Evolutionary conservation across 441 rosid species (phyloP).

Genomic region (Metrosideros polymorpha): DNA sequence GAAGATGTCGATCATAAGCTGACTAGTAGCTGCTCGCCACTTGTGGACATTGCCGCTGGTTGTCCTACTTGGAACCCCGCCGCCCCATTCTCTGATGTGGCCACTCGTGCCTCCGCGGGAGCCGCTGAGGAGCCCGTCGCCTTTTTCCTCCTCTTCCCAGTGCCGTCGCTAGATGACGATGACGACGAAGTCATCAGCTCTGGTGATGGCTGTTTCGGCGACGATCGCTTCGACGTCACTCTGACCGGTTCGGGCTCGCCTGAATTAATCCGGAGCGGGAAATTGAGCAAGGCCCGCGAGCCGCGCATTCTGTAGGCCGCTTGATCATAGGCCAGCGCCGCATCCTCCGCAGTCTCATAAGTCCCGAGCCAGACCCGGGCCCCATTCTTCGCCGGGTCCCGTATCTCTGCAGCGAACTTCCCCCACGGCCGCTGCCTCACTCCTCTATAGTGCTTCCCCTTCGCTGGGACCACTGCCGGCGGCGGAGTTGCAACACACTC

Average conservation of each 20-base stretch:
- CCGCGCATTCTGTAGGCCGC: slow-evolving; percentile 98
- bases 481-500: neutral
- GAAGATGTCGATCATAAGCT: neutral
- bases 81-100: neutral
- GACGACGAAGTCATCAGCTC: slow-evolving; percentile 17
- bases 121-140: slow-evolving; percentile 5
- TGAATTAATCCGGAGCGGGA: slow-evolving; percentile 75
- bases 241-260: slow-evolving; percentile 95
- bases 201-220: slow-evolving; percentile 11
- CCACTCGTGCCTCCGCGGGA: slow-evolving; percentile 5
- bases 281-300: slow-evolving; percentile 77
- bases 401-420: slow-evolving; percentile 88
- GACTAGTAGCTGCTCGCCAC: slow-evolving; percentile 25
- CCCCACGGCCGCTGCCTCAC: slow-evolving; percentile 98
- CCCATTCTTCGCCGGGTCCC: slow-evolving; percentile 91
- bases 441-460: slow-evolving; percentile 79
- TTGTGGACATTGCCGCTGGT: slow-evolving; percentile 18
- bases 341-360: slow-evolving; percentile 87
- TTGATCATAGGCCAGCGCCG: slow-evolving; percentile 88
- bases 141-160: slow-evolving; percentile 50
- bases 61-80: neutral
- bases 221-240: slow-evolving; percentile 58
- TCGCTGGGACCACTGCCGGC: neutral
- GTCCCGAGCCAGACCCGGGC: slow-evolving; percentile 97
- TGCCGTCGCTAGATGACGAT: slow-evolving; percentile 25